Evolutionary conservation across 805 yeast species (phyloP), one percentile per base, ranked within the genome.

Genomic region (Martiniozyma abietophila): DNA sequence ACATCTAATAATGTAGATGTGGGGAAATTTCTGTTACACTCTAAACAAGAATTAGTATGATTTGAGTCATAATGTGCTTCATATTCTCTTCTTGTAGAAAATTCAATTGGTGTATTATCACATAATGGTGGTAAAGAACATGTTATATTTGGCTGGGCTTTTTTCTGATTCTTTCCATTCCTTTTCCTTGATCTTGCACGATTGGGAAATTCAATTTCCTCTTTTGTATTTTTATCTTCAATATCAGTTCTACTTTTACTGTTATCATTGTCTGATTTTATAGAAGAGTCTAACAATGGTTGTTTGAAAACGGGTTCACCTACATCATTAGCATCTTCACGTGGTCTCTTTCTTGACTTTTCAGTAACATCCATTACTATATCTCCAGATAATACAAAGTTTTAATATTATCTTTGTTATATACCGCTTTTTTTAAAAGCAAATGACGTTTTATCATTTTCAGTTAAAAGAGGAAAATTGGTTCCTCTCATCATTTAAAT

Each of bases 1-100:
- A 74, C 43, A 4, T 62, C 59, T 15, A 74, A 51, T 6, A 66
- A 42, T 25, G 39, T 46, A 8, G 59, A 54, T n/a, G 61, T 56
- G 0, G 76, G 76, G 37, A 73, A 67, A 39, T 48, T 53, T 27
- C 46, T 53, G 8, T 45, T 40, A 42, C 76, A 69, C 24, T 50
- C 54, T 0, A 42, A 32, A 39, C 75, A 68, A 2, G 50, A 42
- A 41, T 58, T 43, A 4, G 53, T 42, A 34, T 56, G 60, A 4
- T 24, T 19, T 1, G 41, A 18, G 5, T 46, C 29, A 42, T 52
- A 49, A 48, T 66, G 52, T 4, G 33, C 6, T 32, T 50, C 51
- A 39, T 44, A 38, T 31, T 33, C 38, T 10, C 26, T 24, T 16
- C 28, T 26, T 8, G 21, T 32, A 2, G 29, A 20, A 32, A 51